phyloP scores from a whole-genome alignment of 306 rosid genomes.

The Cyamopsis tetragonoloba region DNA sequence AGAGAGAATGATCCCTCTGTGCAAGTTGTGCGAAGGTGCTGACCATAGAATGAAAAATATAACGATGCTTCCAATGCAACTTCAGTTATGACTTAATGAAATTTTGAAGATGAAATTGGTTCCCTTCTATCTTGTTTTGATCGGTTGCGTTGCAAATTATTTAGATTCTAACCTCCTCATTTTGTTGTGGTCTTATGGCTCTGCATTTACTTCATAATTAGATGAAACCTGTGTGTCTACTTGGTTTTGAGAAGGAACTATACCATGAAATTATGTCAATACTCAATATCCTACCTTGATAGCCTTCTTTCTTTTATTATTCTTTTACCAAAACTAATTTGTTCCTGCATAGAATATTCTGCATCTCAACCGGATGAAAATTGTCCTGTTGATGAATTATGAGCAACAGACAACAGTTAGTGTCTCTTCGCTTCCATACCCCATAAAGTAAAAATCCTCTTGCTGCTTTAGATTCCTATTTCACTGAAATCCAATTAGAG shows the following conservation, averaged over 20 bases:
- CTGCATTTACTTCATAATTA: background rate
- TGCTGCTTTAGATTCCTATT: constrained; percentile 2
- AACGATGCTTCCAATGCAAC: background rate
- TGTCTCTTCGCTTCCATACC: background rate
- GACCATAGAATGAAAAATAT: background rate
- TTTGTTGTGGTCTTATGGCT: background rate
- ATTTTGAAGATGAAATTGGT: background rate
- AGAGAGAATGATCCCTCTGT: background rate
- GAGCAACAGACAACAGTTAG: background rate
- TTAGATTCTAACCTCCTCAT: background rate
- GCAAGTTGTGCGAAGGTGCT: background rate
- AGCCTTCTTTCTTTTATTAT: background rate
- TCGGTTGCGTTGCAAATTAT: background rate
- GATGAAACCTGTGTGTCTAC: background rate
- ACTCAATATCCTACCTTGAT: background rate
- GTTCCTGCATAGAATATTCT: background rate
- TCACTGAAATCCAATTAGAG: constrained; percentile 13
- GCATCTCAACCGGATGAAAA: background rate
- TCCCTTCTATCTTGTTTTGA: background rate
- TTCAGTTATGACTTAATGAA: background rate
- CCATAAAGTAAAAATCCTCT: background rate
- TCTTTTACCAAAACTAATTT: background rate
- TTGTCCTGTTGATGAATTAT: background rate
- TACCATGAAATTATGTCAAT: constrained; percentile 5
- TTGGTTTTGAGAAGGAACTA: background rate